Conservation (phyloP, 2,329 filamentous ascomycete genomes). For the Acephala macrosclerotiorum region DNA sequence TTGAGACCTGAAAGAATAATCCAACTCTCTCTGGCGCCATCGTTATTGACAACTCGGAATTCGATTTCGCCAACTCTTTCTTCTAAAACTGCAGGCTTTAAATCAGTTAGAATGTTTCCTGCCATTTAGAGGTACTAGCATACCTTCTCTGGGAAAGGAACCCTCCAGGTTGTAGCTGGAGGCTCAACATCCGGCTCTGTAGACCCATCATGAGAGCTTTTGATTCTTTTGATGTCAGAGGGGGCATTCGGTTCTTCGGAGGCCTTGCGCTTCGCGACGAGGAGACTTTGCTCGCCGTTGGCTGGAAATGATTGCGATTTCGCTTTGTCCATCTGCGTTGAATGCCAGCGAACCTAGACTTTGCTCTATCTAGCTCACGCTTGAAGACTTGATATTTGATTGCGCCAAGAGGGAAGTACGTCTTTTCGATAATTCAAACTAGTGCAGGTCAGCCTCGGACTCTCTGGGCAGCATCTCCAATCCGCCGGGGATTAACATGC, state of each 20-base stretch:
- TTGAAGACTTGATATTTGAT: no score
- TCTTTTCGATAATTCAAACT: constrained; percentile 9
- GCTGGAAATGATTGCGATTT: constrained; percentile 13
- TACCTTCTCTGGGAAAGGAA: constrained; percentile 7
- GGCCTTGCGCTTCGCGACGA: constrained; percentile 5
- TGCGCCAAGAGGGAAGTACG: background rate
- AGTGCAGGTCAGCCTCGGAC: constrained; percentile 14
- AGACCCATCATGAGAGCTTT: background rate
- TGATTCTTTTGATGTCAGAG: background rate
- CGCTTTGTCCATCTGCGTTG: constrained; percentile 14
- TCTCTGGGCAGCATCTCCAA: constrained; percentile 7
- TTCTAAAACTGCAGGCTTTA: constrained; percentile 89
- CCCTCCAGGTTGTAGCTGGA: constrained; percentile 15
- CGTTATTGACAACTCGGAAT: constrained; percentile 98
- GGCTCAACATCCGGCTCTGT: background rate
- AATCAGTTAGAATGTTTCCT: constrained; percentile 22
- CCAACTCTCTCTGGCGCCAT: constrained; percentile 83
- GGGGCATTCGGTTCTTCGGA: background rate
- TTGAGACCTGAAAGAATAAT: constrained; percentile 96
- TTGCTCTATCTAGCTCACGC: no score
- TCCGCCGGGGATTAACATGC: constrained; percentile 15
- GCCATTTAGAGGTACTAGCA: constrained; percentile 15
- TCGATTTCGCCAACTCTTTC: constrained; percentile 95
- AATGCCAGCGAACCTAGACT: no score
- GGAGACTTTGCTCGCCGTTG: constrained; percentile 18